These are phyloP conservation scores for Candida loeiensis DNA, from an alignment of 805 yeast species.

Conservation along the genomic window DNA sequence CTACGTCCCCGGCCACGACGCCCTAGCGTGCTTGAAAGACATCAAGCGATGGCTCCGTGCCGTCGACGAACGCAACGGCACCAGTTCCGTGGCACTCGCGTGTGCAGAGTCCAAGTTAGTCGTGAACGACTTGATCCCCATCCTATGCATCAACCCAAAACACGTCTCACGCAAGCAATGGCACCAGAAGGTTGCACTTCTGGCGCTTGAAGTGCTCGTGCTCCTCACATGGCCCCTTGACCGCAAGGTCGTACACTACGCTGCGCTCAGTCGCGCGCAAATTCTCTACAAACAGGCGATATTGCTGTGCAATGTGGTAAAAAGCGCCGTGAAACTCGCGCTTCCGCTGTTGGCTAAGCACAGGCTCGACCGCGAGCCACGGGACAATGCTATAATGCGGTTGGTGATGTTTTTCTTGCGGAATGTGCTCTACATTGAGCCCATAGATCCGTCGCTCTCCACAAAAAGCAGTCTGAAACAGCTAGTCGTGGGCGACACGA, in stretches of 20 bases:
- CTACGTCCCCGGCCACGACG: slow-evolving; percentile 85
- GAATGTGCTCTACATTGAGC: slow-evolving; percentile 75
- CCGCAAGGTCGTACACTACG: slow-evolving; percentile 26
- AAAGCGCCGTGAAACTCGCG: slow-evolving; percentile 66
- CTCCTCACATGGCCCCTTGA: slow-evolving; percentile 84
- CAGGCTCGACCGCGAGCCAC: slow-evolving; percentile 54
- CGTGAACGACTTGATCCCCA: slow-evolving; percentile 66
- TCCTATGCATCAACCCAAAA: slow-evolving; percentile 41
- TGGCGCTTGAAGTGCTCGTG: slow-evolving; percentile 76
- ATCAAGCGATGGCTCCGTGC: slow-evolving; percentile 82
- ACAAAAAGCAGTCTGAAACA: slow-evolving; percentile 35
- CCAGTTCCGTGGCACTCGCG: slow-evolving; percentile 83
- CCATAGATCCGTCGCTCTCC: slow-evolving; percentile 53
- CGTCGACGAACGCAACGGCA: slow-evolving; percentile 69
- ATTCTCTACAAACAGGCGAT: slow-evolving; percentile 66
- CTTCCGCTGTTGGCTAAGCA: slow-evolving; percentile 54
- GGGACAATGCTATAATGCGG: slow-evolving; percentile 71
- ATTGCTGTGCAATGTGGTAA: slow-evolving; percentile 55
- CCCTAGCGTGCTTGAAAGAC: slow-evolving; percentile 81
- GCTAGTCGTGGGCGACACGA: slow-evolving; percentile 29
- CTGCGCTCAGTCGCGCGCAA: slow-evolving; percentile 65
- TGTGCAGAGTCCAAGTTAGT: slow-evolving; percentile 78
- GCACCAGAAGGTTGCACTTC: slow-evolving; percentile 65
- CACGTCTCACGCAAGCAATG: slow-evolving; percentile 40
- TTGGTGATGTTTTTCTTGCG: slow-evolving; percentile 71